Percentiles rank a stretch among this genome's conserved stretches.
These are phyloP conservation scores for Citrus mangshanensis DNA, from an alignment of 345 rosid species.

Conservation along the genomic window DNA sequence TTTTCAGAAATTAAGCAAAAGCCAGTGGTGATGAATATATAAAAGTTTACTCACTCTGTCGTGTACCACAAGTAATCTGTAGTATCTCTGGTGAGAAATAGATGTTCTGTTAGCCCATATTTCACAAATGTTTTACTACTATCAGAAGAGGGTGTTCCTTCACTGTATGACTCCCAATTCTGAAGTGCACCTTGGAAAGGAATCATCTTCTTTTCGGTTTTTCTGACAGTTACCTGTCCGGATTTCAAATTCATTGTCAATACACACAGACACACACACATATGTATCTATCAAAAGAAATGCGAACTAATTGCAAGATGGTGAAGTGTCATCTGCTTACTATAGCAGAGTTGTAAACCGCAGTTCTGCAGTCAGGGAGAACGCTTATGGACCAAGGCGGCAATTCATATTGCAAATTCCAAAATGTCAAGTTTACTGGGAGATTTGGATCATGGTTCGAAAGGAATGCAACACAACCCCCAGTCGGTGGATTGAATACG, in stretches of 20 bases:
- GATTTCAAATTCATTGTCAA: neutral
- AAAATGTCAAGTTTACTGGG: slow-evolving; percentile 44
- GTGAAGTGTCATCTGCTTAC: slow-evolving; percentile 27
- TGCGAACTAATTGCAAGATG: neutral
- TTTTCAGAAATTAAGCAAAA: slow-evolving; percentile 23
- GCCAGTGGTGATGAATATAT: neutral
- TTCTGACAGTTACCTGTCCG: neutral
- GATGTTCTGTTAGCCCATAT: neutral
- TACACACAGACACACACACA: neutral
- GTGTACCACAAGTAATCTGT: neutral
- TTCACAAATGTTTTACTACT: neutral
- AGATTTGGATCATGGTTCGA: slow-evolving; percentile 53
- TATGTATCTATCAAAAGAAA: neutral
- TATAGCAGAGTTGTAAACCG: slow-evolving; percentile 75
- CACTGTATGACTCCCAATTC: neutral
- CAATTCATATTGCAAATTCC: slow-evolving; percentile 53
- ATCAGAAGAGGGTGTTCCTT: neutral
- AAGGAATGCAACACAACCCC: slow-evolving; percentile 76
- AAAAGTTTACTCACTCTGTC: neutral
- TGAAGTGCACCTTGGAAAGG: neutral
- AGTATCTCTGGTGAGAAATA: neutral
- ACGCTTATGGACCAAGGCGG: slow-evolving; percentile 93
- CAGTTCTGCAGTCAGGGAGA: slow-evolving; percentile 83
- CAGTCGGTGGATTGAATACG: slow-evolving; percentile 48
- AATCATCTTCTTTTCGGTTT: neutral